Percentiles rank a stretch among this genome's conserved stretches.
phyloP scores from a whole-genome alignment of 2,329 filamentous ascomycete species.

The Pezizomycotina sp. region DNA sequence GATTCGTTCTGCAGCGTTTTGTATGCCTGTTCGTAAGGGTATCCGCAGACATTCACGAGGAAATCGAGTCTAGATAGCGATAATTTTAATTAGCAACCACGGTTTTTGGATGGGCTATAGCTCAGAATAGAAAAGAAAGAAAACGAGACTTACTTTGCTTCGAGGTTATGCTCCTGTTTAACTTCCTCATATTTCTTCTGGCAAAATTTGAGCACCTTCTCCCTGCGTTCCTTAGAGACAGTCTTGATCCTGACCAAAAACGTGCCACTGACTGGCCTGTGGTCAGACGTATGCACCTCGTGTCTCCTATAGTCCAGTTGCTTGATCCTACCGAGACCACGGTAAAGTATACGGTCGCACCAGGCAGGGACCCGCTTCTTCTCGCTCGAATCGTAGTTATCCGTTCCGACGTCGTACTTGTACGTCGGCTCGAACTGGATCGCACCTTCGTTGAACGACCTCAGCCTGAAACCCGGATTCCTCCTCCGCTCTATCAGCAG shows the following conservation, averaged over 20 bases:
- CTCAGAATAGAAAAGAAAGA: constrained; percentile 3
- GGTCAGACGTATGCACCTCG: constrained; percentile 80
- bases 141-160: constrained; percentile 59
- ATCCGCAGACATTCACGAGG: constrained; percentile 45
- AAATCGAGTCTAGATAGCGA: constrained; percentile 41
- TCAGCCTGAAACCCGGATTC: constrained; percentile 75
- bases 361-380: constrained; percentile 89
- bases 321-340: constrained; percentile 63
- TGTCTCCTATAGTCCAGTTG: constrained; percentile 78
- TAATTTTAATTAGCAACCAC: constrained; percentile 6
- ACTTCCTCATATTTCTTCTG: constrained; percentile 58
- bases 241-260: constrained; percentile 77
- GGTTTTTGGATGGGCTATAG: neutral
- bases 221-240: constrained; percentile 51
- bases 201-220: constrained; percentile 52
- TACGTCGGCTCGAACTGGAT: constrained; percentile 93
- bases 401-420: constrained; percentile 93
- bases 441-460: constrained; percentile 75
- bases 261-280: constrained; percentile 72
- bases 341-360: constrained; percentile 87
- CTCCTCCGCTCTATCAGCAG: constrained; percentile 73
- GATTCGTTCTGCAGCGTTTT: constrained; percentile 27
- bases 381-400: constrained; percentile 84
- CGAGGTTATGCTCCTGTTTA: constrained; percentile 48
- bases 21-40: constrained; percentile 38